phyloP scores from a whole-genome alignment of 2,329 filamentous ascomycete species.

The Metarhizium humberi region DNA sequence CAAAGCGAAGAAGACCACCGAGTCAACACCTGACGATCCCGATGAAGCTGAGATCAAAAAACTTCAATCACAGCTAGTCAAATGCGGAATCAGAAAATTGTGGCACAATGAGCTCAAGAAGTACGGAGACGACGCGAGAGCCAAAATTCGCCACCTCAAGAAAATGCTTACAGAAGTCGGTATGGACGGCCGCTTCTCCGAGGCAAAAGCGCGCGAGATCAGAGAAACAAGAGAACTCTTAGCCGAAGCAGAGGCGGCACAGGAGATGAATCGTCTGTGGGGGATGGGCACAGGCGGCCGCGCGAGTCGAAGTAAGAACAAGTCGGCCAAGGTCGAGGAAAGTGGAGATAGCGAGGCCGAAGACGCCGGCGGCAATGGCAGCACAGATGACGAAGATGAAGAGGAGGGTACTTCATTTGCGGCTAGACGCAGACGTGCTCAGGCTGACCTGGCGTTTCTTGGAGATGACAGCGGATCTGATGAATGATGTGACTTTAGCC shows the following conservation, averaged over 20 bases:
- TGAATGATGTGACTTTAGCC: conserved; percentile 11
- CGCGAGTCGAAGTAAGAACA: conserved; percentile 29
- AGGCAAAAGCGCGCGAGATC: conserved; percentile 75
- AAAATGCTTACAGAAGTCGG: conserved; percentile 70
- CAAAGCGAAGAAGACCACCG: conserved; percentile 17
- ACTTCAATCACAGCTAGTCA: conserved; percentile 74
- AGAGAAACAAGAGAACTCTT: conserved; percentile 78
- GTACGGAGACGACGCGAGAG: conserved; percentile 59
- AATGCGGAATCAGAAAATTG: conserved; percentile 87
- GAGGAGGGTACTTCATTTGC: conserved; percentile 26
- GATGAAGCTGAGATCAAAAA: conserved; percentile 78
- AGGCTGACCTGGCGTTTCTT: conserved; percentile 54
- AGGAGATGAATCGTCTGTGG: conserved; percentile 74
- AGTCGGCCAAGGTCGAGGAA: conserved; percentile 21
- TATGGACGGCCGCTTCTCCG: conserved; percentile 82
- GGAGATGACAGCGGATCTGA: conserved; percentile 62
- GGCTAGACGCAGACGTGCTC: conserved; percentile 36
- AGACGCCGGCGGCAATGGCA: conserved; percentile 18
- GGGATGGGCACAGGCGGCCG: conserved; percentile 40
- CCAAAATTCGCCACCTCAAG: conserved; percentile 76
- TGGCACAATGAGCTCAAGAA: conserved; percentile 80
- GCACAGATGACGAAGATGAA: conserved; percentile 19
- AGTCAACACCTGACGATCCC: conserved; percentile 34
- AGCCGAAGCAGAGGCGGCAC: conserved; percentile 75
- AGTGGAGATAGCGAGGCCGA: conserved; percentile 18